Base-by-base conservation (phyloP, 768 basidiomycete genomes). In the Mycena pura region DNA sequence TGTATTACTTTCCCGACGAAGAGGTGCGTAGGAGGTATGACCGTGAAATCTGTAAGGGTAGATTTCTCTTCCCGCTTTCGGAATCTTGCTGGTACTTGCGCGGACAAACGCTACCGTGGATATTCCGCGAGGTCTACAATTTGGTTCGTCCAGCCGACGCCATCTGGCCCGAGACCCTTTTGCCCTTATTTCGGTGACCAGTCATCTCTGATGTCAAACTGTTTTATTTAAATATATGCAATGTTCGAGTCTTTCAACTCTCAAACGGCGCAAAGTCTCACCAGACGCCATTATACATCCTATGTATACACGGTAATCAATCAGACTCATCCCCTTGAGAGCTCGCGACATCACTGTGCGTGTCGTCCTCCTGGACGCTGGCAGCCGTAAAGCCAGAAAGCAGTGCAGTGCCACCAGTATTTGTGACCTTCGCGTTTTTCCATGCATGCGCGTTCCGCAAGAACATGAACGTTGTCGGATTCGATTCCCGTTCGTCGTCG, bases 381-480 rank as follows among this genome's bases (percentile, higher is more conserved):
- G 85, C 80, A 63, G 83, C 70, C 22, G 80, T 78, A 53, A 86
- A 85, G 9, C 83, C 84, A 27, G 84, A 80, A 40, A 83, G 69
- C 52, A 77, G 74, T 41, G 69, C 52, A 77, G 74, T 41, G 74
- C 76, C 65, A 21, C 65, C 62, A 19, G 68, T 69, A 53, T 77
- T 79, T 66, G 78, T 79, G 5, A 75, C 80, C 52, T 86, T 82
- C 1, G 84, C 69, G 53, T 77, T 80, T 68, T 89, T 90, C 96
- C 96, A 98, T 0, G 89, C 90, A 71, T 96, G 95, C 0, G 96
- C 96, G 83, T 92, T 93, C 73, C 96, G 91, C 72, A 98, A 80
- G 82, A 99, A 95, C 70, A 95, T 96, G 89, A 95, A 96, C 0
- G 93, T 86, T 0, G 93, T 89, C 0, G 96, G 93, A 69, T 97